A percentile compares a stretch with the other conserved stretches of the same genome.
Evolutionary conservation across 2,329 filamentous ascomycete genomes (phyloP).

Genomic region (Xylaria sp.): DNA sequence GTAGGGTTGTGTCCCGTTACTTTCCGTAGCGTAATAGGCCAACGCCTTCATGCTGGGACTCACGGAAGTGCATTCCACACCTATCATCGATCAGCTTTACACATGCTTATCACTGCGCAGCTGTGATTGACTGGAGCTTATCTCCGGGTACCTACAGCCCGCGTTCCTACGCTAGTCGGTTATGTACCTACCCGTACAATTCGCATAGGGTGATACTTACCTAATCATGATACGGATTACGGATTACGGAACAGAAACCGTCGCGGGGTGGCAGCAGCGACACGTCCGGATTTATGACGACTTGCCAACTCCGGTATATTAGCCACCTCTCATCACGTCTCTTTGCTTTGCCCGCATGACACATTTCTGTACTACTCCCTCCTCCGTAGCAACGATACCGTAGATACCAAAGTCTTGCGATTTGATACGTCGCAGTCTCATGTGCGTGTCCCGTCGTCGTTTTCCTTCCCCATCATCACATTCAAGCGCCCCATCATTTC

Average conservation of each 20-base stretch:
- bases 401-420: not conserved
- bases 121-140: constrained; percentile 18
- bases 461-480: constrained; percentile 11
- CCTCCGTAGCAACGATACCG: not conserved
- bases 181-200: not conserved
- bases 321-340: constrained; percentile 7
- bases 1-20: not conserved
- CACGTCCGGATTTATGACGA: constrained; percentile 3
- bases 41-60: too few species aligned
- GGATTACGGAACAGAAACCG: not conserved
- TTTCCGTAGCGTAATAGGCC: not conserved
- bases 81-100: not conserved
- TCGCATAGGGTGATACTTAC: not conserved
- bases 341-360: not conserved
- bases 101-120: constrained; percentile 10
- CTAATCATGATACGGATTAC: not conserved
- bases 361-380: not conserved
- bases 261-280: not conserved
- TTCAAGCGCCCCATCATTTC: constrained; percentile 1
- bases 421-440: constrained; percentile 6
- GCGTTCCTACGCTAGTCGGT: not conserved
- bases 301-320: constrained; percentile 2
- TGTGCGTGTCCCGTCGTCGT: constrained; percentile 10
- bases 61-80: too few species aligned
- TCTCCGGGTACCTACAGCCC: not conserved